Evolutionary conservation across 2,329 filamentous ascomycete genomes (phyloP).

Genomic region (Pyrenophora teres): DNA sequence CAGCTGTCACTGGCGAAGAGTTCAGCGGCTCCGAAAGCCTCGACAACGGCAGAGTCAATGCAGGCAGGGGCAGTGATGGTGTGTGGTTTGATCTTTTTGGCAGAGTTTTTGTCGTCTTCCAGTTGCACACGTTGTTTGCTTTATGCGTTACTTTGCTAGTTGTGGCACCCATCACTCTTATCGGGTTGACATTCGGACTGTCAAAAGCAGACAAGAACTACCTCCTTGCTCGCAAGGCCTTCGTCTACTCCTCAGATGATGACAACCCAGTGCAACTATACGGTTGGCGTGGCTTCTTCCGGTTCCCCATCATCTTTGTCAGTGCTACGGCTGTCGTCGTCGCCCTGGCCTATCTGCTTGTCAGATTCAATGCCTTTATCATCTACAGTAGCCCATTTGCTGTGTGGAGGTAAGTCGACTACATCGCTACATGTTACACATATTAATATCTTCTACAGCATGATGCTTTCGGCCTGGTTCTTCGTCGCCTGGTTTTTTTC

Average conservation of each 20-base stretch:
- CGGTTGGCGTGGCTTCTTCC: slow-evolving; percentile 81
- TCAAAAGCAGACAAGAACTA: slow-evolving; percentile 81
- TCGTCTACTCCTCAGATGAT: slow-evolving; percentile 63
- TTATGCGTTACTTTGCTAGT: slow-evolving; percentile 84
- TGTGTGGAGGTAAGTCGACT: slow-evolving; percentile 65
- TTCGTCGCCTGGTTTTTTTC: slow-evolving; percentile 82
- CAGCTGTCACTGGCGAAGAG: slow-evolving; percentile 66
- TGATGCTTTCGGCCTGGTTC: slow-evolving; percentile 82
- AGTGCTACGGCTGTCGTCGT: slow-evolving; percentile 71
- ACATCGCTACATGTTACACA: too few species aligned
- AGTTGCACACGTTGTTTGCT: slow-evolving; percentile 82
- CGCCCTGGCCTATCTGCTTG: slow-evolving; percentile 73
- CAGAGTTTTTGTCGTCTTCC: slow-evolving; percentile 75
- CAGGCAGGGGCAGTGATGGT: slow-evolving; percentile 68
- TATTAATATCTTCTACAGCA: slow-evolving; percentile 52
- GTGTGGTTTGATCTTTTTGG: slow-evolving; percentile 98
- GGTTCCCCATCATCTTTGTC: slow-evolving; percentile 76
- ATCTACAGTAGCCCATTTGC: slow-evolving; percentile 88
- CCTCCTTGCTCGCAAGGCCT: slow-evolving; percentile 72
- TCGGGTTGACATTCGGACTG: slow-evolving; percentile 71
- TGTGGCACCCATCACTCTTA: slow-evolving; percentile 73
- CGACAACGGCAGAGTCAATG: slow-evolving; percentile 63
- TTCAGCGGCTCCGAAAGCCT: slow-evolving; percentile 67
- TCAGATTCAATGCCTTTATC: slow-evolving; percentile 85
- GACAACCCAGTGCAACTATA: slow-evolving; percentile 67